Evolutionary conservation across 2,329 filamentous ascomycete genomes (phyloP), one percentile per base, ranked within the genome.

Genomic region (Ambrosiella xylebori): DNA sequence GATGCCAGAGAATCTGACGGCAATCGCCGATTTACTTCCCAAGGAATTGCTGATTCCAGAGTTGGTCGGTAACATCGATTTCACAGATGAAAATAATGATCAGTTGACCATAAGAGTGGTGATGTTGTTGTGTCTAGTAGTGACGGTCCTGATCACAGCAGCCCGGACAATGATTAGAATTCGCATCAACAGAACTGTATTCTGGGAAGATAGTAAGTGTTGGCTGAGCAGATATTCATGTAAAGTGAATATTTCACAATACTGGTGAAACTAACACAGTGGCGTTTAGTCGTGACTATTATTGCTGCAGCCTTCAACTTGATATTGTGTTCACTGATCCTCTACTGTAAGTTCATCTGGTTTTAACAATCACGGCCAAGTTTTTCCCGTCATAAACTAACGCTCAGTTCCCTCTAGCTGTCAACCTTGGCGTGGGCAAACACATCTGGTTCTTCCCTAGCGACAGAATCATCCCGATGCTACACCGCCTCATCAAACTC

Each of bases 401-500:
- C 58, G 12, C n/a, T 27, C 9, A 17, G 12, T 11, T 52, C 15
- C 36, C 19, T 35, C 13, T 41, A 60, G 59, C 59, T 5, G 37
- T 59, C 52, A 49, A 59, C 11, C 56, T 50, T 27, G 59, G 59
- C 40, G 49, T 61, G 12, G 59, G 59, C 15, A 27, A 41, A 35
- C 59, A 61, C 27, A 41, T 61, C 11, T 61, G 59, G 59, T 39
- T 51, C 5, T 36, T 56, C 6, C 38, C 54, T 27, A 52, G 49
- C 1, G 27, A 49, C 49, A 56, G 47, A 17, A 52, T 61, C 35
- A 56, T 57, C n/a, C 12, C 17, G 7, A 36, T 53, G 7, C 45
- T 61, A 41, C 47, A 56, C 37, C 56, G 36, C 19, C 44, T 57
- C 12, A 54, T 61, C 37, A 57, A 61, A 64, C 64, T 62, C 54